These are phyloP conservation scores for Bombardia bombarda DNA, from an alignment of 495 filamentous ascomycete genomes.

Conservation along the genomic window DNA sequence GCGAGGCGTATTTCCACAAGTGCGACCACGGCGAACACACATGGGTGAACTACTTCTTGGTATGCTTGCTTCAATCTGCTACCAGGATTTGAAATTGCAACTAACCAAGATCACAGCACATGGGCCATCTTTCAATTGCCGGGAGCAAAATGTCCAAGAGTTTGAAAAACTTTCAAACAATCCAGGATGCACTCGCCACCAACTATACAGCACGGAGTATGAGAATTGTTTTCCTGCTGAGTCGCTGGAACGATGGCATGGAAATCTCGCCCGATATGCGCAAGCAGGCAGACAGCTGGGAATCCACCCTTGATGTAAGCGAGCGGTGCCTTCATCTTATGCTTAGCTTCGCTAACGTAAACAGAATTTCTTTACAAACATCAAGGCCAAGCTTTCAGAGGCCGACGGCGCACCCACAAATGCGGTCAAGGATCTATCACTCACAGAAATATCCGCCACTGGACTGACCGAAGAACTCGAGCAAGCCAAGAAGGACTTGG, in stretches of 20 bases:
- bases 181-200: conserved; percentile 66
- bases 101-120: conserved; percentile 44
- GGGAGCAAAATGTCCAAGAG: conserved; percentile 95
- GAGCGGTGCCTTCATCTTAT: neutral
- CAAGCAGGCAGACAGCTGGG: conserved; percentile 66
- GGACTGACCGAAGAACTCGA: conserved; percentile 42
- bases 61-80: conserved; percentile 1
- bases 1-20: conserved; percentile 72
- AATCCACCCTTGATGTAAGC: conserved; percentile 62
- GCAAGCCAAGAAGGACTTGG: conserved; percentile 54
- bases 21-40: conserved; percentile 49
- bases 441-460: conserved; percentile 21
- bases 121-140: conserved; percentile 85
- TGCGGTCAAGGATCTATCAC: conserved; percentile 37
- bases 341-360: conserved; percentile 3
- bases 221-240: conserved; percentile 81
- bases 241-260: conserved; percentile 82
- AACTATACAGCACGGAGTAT: conserved; percentile 76
- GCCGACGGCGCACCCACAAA: conserved; percentile 29
- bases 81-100: no score
- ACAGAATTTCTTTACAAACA: conserved; percentile 83
- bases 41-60: conserved; percentile 91
- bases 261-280: conserved; percentile 83
- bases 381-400: conserved; percentile 49
- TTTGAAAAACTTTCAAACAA: conserved; percentile 96